Evolutionary conservation across 257 asterid genomes (phyloP).

Genomic region (Solanum piurae): DNA sequence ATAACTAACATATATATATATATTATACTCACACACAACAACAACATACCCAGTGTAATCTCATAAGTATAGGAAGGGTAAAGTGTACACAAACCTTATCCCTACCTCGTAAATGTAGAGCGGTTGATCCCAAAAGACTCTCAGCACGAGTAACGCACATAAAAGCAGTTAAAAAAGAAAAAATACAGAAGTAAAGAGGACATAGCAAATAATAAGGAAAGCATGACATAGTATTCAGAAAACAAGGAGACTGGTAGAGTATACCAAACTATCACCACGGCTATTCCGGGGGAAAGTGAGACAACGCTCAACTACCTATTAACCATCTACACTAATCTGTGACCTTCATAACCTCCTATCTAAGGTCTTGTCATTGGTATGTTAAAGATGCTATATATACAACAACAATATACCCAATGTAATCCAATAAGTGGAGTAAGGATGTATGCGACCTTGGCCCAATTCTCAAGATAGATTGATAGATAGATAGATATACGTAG

Average conservation of each 20-base stretch:
- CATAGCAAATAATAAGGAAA: neutral
- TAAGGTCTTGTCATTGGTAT: neutral
- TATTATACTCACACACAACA: neutral
- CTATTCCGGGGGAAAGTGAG: neutral
- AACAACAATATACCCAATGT: neutral
- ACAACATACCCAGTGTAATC: neutral
- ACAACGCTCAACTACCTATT: neutral
- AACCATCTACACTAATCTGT: neutral
- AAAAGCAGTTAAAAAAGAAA: neutral
- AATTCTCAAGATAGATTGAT: neutral
- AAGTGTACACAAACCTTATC: neutral
- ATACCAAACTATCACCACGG: neutral
- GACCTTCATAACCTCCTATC: neutral
- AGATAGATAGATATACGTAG: neutral
- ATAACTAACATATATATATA: too few species aligned
- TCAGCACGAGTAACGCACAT: neutral
- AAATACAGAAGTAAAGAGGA: neutral
- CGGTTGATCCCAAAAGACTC: neutral
- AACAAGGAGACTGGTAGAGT: neutral
- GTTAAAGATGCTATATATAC: neutral
- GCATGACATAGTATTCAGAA: neutral
- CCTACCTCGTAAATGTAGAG: neutral
- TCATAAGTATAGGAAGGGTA: neutral
- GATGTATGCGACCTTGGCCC: neutral
- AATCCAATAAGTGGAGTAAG: neutral